These are phyloP conservation scores for Pichia scutulata DNA, from an alignment of 805 yeast genomes.

Conservation along the genomic window DNA sequence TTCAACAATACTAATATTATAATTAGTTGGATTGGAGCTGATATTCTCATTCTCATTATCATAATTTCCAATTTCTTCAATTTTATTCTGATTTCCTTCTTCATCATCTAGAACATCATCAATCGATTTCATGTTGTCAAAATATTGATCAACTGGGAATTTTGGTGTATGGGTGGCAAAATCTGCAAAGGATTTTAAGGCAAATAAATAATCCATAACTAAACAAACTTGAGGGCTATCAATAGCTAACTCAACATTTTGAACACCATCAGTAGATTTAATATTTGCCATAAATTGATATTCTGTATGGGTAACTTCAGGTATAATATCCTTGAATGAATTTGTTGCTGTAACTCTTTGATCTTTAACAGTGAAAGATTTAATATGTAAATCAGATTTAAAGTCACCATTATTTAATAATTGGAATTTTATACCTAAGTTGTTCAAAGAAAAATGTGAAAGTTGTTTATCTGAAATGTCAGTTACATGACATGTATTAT, in stretches of 20 bases:
- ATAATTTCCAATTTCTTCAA: constrained; percentile 9
- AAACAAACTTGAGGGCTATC: constrained; percentile 76
- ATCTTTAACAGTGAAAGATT: constrained; percentile 74
- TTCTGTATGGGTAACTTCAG: constrained; percentile 51
- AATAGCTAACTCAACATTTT: constrained; percentile 47
- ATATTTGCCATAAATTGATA: constrained; percentile 64
- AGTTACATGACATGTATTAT: constrained; percentile 35
- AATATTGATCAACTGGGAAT: constrained; percentile 20
- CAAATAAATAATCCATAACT: constrained; percentile 80
- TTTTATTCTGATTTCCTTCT: constrained; percentile 4
- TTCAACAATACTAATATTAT: constrained; percentile 62
- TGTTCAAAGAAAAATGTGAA: constrained; percentile 54
- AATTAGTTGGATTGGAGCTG: constrained; percentile 31
- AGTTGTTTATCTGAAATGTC: constrained; percentile 36
- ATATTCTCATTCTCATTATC: constrained; percentile 2
- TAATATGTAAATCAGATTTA: constrained; percentile 53
- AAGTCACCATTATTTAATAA: constrained; percentile 49
- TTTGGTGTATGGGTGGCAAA: constrained; percentile 29
- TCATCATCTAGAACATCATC: constrained; percentile 7
- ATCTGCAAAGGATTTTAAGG: constrained; percentile 58
- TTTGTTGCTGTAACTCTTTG: constrained; percentile 54
- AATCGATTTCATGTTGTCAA: neutral
- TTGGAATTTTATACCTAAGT: constrained; percentile 42
- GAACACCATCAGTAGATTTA: constrained; percentile 34
- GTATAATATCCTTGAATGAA: constrained; percentile 74